Conservation (phyloP, 306 rosid genomes). For the Dalbergia oliveri region DNA sequence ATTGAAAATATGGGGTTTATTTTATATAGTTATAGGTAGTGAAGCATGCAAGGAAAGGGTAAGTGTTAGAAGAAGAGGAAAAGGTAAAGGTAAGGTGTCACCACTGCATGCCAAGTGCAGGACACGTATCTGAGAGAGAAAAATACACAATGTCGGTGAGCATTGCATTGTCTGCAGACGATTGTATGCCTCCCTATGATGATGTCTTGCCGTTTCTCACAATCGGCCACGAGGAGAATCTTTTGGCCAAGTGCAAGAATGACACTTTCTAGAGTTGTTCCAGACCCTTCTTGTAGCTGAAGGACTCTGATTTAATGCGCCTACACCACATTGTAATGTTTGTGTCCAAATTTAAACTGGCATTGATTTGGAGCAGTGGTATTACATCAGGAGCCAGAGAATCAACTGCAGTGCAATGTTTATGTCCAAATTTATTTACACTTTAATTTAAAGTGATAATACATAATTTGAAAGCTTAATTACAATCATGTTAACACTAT, state of each 20-base stretch:
- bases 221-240: neutral
- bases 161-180: neutral
- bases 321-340: neutral
- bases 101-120: slow-evolving; percentile 40
- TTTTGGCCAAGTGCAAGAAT: neutral
- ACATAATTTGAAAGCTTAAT: neutral
- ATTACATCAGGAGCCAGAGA: too few species aligned
- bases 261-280: slow-evolving; percentile 6
- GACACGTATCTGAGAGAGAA: slow-evolving; percentile 46
- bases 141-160: neutral
- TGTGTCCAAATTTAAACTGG: neutral
- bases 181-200: neutral
- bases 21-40: neutral
- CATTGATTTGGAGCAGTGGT: too few species aligned
- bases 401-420: too few species aligned
- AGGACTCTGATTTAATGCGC: neutral
- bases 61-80: neutral
- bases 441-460: neutral
- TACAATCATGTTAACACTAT: neutral
- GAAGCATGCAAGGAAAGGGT: neutral
- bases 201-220: neutral
- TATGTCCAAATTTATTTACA: too few species aligned
- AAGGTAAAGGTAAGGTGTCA: slow-evolving; percentile 46
- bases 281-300: neutral
- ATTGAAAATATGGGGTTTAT: neutral